Base-by-base conservation (phyloP, 2,329 filamentous ascomycete genomes). In the Aspergillus pseudoterreus region DNA sequence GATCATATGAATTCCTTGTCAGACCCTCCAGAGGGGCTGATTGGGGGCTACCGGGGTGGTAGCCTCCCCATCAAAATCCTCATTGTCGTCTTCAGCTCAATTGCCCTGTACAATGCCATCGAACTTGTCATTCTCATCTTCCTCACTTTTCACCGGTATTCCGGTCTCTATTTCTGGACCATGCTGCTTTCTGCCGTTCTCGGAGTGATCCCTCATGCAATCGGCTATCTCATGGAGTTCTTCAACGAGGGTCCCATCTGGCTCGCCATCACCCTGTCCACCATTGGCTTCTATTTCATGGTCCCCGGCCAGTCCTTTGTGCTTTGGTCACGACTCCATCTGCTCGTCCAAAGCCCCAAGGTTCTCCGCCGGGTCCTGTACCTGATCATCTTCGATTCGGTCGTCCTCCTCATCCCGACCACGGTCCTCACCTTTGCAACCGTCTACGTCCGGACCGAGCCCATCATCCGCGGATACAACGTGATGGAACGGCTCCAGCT, bases 221-320 rank as follows among this genome's bases (percentile, higher is more conserved):
- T 75, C 5, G 72, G 71, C 45, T 71, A 74, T 24, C 60, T 75
- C 10, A 56, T 77, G 24, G 65, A 68, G 17, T 65, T 74, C n/a
- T 72, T 71, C 21, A 46, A 53, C 12, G 57, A 67, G 41, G 67
- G 64, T 4, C 69, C 59, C 21, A 22, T 64, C 21, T 74, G 71
- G 63, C 48, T 70, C 15, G 62, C 63, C 4, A 63, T 73, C 19
- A 68, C 72, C 6, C 54, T 78, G 2, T 69, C 78, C 35, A 74
- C 73, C 4, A 58, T 85, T 52, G 82, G 80, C 10, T 80, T 82
- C 74, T 79, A 78, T 55, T 58, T 72, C 6, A 83, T 85, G 80
- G 78, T 85, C 1, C 82, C 82, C 2, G 82, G 82, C 2, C 81
- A 84, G 62, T 80, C 79, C 0, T 58, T 85, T n/a, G 82, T 86